A percentile compares a stretch with the other conserved stretches of the same genome.
Conservation (phyloP, 306 rosid genomes). For the Sphenostylis stenocarpa region DNA sequence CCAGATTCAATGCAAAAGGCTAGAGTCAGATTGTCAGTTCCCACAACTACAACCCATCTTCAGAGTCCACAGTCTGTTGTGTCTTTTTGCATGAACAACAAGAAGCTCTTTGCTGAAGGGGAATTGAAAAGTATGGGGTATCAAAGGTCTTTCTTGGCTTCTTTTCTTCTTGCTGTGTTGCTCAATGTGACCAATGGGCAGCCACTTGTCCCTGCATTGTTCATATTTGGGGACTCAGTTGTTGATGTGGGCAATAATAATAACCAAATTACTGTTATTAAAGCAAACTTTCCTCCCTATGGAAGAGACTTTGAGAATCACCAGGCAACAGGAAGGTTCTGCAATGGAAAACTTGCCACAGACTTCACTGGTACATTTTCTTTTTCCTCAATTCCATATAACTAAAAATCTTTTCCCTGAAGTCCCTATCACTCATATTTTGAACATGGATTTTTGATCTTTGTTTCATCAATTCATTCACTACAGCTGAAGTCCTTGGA, state of each 20-base stretch:
- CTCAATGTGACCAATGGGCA: constrained; percentile 46
- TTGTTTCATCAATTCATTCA: constrained; percentile 3
- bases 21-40: constrained; percentile 6
- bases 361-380: constrained; percentile 54
- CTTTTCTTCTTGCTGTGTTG: constrained; percentile 28
- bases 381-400: not conserved
- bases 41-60: constrained; percentile 12
- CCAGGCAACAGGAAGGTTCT: constrained; percentile 64
- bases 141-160: constrained; percentile 29
- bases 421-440: not conserved
- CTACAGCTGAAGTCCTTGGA: constrained; percentile 45
- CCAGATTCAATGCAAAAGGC: constrained; percentile 13
- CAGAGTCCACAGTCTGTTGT: not conserved
- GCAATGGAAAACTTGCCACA: constrained; percentile 68
- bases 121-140: constrained; percentile 32
- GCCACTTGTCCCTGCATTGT: constrained; percentile 68
- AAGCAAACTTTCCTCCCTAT: constrained; percentile 69
- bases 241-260: constrained; percentile 77
- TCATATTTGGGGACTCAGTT: constrained; percentile 74
- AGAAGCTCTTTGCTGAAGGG: constrained; percentile 22
- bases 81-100: not conserved
- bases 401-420: not conserved
- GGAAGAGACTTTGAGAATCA: constrained; percentile 68
- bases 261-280: constrained; percentile 35
- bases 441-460: not conserved